These are phyloP conservation scores for Tephrocybe sp. DNA, from an alignment of 768 basidiomycete species.

Conservation along the genomic window DNA sequence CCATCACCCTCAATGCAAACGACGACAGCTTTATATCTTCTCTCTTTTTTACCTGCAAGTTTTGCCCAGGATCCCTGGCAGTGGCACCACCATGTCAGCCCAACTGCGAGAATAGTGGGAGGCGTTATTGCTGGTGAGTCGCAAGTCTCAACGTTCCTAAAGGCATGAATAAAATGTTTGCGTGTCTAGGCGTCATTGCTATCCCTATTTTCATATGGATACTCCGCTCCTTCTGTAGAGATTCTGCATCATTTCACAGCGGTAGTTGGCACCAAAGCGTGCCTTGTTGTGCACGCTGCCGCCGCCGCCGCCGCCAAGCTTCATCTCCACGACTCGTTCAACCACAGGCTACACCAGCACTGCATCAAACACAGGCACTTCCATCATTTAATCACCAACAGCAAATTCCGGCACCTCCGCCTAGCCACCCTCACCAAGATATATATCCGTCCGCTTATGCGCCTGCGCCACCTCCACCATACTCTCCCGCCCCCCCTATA, in stretches of 20 bases:
- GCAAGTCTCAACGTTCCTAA: neutral
- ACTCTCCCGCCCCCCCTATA: neutral
- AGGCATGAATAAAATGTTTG: neutral
- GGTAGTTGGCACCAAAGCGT: too few relatives aligned
- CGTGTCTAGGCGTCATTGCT: neutral
- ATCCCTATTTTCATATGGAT: neutral
- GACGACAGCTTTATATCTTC: too few relatives aligned
- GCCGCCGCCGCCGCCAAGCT: neutral
- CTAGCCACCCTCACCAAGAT: neutral
- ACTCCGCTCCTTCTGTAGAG: neutral
- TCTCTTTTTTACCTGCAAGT: too few relatives aligned
- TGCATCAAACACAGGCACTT: too few relatives aligned
- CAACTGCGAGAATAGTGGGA: neutral
- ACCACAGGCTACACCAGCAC: neutral
- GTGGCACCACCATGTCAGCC: neutral
- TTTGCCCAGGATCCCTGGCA: too few relatives aligned
- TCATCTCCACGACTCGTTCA: too few relatives aligned
- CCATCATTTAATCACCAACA: neutral
- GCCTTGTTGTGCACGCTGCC: neutral
- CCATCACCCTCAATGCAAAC: too few relatives aligned
- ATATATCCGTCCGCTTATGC: neutral
- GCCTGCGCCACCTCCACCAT: neutral
- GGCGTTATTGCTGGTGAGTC: neutral
- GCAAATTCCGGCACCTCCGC: neutral
- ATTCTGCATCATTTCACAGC: neutral